These are phyloP conservation scores for Ceratonia siliqua DNA, from an alignment of 306 rosid species.

Conservation along the genomic window DNA sequence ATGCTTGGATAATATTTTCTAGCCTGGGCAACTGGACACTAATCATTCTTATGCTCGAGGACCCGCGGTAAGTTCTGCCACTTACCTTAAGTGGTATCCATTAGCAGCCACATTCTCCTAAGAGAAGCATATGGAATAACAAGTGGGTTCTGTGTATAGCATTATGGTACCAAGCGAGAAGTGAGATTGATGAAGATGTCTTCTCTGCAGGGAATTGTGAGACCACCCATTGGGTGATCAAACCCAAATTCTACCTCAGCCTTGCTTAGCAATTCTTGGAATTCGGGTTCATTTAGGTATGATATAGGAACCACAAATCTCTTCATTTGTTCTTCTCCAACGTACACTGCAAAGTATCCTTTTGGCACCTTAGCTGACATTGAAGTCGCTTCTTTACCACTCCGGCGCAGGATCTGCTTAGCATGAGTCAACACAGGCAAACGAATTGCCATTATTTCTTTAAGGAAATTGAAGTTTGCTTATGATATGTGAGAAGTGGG, in stretches of 20 bases:
- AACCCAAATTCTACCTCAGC: conserved; percentile 45
- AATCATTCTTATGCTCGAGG: neutral
- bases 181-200: conserved; percentile 37
- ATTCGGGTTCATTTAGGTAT: conserved; percentile 38
- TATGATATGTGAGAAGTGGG: neutral
- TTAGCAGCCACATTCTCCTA: neutral
- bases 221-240: conserved; percentile 48
- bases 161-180: conserved; percentile 5
- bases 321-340: conserved; percentile 41
- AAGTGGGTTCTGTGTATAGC: neutral
- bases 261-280: conserved; percentile 36
- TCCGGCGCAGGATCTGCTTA: conserved; percentile 23
- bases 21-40: neutral
- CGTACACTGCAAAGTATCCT: conserved; percentile 39
- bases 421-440: neutral
- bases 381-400: neutral
- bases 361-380: conserved; percentile 22
- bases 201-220: conserved; percentile 45
- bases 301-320: conserved; percentile 43
- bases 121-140: neutral
- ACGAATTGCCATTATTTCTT: conserved; percentile 27
- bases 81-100: neutral
- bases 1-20: neutral
- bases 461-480: neutral
- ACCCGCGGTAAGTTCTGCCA: neutral